phyloP scores from a whole-genome alignment of 495 filamentous ascomycete genomes.

The Aspergillus kassunensis region DNA sequence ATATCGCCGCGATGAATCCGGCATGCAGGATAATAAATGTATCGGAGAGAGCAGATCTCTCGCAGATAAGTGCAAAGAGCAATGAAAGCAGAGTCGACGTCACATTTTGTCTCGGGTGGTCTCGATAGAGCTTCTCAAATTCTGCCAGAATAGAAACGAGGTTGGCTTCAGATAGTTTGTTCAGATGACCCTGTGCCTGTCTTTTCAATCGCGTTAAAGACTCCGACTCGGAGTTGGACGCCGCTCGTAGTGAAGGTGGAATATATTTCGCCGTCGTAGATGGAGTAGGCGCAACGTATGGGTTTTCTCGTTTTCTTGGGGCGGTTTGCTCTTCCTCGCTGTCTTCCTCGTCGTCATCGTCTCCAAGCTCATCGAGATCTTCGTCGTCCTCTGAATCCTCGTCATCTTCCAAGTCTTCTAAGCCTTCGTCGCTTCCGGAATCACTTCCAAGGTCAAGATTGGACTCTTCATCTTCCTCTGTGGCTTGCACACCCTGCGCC shows the following conservation, averaged over 20 bases:
- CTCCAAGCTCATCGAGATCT: slow-evolving; percentile 34
- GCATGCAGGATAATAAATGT: slow-evolving; percentile 88
- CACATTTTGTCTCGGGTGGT: slow-evolving; percentile 77
- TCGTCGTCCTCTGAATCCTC: slow-evolving; percentile 30
- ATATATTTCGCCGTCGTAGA: slow-evolving; percentile 63
- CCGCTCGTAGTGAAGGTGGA: slow-evolving; percentile 75
- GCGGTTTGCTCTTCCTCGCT: slow-evolving; percentile 22
- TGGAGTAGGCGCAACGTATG: slow-evolving; percentile 54
- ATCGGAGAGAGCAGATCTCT: slow-evolving; percentile 71
- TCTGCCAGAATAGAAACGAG: slow-evolving; percentile 74
- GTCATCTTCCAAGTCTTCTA: slow-evolving; percentile 19
- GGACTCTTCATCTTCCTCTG: slow-evolving; percentile 30
- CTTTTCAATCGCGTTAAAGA: slow-evolving; percentile 64
- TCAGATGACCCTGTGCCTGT: slow-evolving; percentile 82
- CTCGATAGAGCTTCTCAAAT: slow-evolving; percentile 75
- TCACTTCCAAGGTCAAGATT: slow-evolving; percentile 19
- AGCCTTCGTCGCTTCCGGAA: slow-evolving; percentile 23
- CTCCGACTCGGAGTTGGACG: slow-evolving; percentile 59
- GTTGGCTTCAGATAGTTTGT: slow-evolving; percentile 88
- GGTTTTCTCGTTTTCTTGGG: slow-evolving; percentile 54
- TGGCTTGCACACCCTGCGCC: slow-evolving; percentile 42
- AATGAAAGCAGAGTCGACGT: slow-evolving; percentile 72
- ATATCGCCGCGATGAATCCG: slow-evolving; percentile 82
- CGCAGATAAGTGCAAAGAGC: slow-evolving; percentile 69
- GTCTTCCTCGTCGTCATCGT: slow-evolving; percentile 39